A percentile compares a stretch with the other conserved stretches of the same genome.
Evolutionary conservation across 345 rosid species (phyloP).

Genomic region (Mallotus nudiflorus): DNA sequence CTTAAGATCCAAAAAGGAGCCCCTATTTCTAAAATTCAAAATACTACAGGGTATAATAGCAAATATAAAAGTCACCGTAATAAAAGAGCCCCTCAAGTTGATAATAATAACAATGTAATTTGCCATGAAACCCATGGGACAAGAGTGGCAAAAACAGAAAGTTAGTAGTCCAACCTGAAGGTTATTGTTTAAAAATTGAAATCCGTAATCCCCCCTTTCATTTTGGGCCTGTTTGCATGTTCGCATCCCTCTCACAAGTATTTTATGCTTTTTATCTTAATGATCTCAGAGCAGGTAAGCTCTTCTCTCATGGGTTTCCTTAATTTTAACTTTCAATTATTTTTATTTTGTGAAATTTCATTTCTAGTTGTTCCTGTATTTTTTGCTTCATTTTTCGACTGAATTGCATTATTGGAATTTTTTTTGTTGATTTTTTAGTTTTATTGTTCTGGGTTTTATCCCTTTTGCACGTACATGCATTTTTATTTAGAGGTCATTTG

Average conservation of each 20-base stretch:
- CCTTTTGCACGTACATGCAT: background rate
- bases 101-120: background rate
- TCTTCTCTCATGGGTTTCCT: too few species aligned
- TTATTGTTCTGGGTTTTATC: background rate
- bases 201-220: conserved; percentile 3
- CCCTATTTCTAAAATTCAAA: conserved; percentile 2
- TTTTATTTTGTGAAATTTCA: too few species aligned
- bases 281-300: too few species aligned
- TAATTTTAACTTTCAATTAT: too few species aligned
- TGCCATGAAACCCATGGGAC: background rate
- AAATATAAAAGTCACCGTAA: background rate
- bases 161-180: background rate
- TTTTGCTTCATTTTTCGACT: too few species aligned
- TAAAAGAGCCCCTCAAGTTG: conserved; percentile 4
- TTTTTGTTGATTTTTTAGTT: background rate
- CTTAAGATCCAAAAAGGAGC: background rate
- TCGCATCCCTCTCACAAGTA: background rate
- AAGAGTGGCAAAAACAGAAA: conserved; percentile 9
- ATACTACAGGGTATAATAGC: background rate
- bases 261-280: background rate
- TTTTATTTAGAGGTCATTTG: background rate
- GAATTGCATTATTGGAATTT: background rate
- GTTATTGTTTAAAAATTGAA: background rate
- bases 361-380: too few species aligned
- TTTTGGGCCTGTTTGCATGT: background rate